These are phyloP conservation scores for Pseudopithomyces maydicus DNA, from an alignment of 2,329 filamentous ascomycete genomes.

Conservation along the genomic window DNA sequence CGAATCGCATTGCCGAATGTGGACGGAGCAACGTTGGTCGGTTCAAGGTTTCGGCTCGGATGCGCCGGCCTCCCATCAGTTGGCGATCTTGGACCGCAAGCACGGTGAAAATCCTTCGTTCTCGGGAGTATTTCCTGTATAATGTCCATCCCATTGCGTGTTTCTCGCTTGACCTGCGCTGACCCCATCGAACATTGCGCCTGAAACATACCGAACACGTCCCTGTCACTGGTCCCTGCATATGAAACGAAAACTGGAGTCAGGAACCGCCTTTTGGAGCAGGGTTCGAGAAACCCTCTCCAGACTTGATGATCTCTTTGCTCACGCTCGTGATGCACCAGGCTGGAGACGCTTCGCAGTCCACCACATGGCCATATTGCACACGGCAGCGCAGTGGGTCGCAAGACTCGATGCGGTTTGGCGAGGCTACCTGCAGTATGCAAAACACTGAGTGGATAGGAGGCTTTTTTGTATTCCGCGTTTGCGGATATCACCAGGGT, in stretches of 20 bases:
- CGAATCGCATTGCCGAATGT: neutral
- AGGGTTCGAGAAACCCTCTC: neutral
- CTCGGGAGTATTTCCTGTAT: neutral
- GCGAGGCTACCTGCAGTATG: neutral
- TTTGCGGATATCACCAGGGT: neutral
- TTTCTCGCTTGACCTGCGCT: conserved; percentile 1
- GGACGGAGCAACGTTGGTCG: neutral
- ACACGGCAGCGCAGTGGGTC: neutral
- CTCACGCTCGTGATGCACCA: neutral
- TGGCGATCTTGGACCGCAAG: conserved; percentile 1
- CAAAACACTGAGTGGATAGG: neutral
- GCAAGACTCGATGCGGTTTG: neutral
- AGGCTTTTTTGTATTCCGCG: neutral
- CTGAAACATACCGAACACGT: conserved; percentile 15
- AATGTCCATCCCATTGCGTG: neutral
- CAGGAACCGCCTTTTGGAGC: conserved; percentile 24
- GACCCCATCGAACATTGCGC: conserved; percentile 1
- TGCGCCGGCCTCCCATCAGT: neutral
- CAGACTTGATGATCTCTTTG: conserved; percentile 15
- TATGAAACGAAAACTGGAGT: conserved; percentile 20
- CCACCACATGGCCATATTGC: neutral
- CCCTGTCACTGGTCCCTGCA: conserved; percentile 30
- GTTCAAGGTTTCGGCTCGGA: neutral
- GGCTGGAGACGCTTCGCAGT: too few relatives aligned
- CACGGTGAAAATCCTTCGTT: neutral